Evolutionary conservation across 1,284 basidiomycete genomes (phyloP).

Genomic region (Stereum hirsutum): DNA sequence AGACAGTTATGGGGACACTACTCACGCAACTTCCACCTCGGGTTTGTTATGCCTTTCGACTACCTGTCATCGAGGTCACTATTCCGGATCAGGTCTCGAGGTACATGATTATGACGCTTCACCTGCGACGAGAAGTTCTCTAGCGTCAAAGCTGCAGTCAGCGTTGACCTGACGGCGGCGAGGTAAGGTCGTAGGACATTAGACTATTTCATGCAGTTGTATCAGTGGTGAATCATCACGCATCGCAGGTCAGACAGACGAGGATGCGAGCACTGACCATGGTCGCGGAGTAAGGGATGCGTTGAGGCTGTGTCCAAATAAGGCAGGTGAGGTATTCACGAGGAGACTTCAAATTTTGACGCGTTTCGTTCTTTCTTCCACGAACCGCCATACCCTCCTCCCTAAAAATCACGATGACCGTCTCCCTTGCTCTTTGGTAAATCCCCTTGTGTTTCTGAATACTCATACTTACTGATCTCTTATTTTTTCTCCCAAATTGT

Average conservation of each 20-base stretch:
- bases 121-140: constrained; percentile 98
- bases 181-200: constrained; percentile 91
- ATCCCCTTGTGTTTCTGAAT: constrained; percentile 15
- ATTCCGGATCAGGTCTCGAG: constrained; percentile 5
- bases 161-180: constrained; percentile 88
- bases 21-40: constrained; percentile 82
- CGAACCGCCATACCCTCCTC: background rate
- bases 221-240: constrained; percentile 1
- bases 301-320: constrained; percentile 17
- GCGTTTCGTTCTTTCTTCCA: constrained; percentile 2
- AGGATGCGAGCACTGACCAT: constrained; percentile 34
- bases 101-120: too few species aligned
- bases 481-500: constrained; percentile 3
- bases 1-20: background rate
- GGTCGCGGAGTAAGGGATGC: constrained; percentile 12
- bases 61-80: constrained; percentile 40
- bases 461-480: constrained; percentile 9
- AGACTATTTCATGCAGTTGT: constrained; percentile 45
- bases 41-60: constrained; percentile 97
- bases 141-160: constrained; percentile 95
- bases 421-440: constrained; percentile 56
- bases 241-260: constrained; percentile 5
- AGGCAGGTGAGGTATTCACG: background rate
- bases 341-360: constrained; percentile 2
- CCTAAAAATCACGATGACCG: constrained; percentile 31